Conservation (phyloP, 1,284 basidiomycete species). For the Pseudozyma hubeiensis region DNA sequence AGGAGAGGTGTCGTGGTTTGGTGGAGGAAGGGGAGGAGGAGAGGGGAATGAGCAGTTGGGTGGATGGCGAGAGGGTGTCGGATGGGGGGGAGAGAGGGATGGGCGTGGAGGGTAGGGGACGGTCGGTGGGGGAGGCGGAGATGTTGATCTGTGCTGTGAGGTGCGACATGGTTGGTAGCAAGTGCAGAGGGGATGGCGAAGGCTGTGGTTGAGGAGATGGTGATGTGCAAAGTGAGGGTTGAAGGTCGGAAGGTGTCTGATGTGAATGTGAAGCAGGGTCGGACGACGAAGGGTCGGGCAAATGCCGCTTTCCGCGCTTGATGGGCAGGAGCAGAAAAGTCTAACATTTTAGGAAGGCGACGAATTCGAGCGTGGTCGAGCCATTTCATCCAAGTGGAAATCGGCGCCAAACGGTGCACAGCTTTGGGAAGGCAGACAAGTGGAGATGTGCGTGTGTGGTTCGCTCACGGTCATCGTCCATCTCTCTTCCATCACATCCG, state of each 20-base stretch:
- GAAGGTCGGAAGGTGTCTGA: slow-evolving; percentile 4
- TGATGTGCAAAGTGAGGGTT: not conserved
- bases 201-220: not conserved
- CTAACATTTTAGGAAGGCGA: not conserved
- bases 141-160: slow-evolving; percentile 31
- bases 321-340: too few species aligned
- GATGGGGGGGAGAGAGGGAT: slow-evolving; percentile 11
- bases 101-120: slow-evolving; percentile 14
- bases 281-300: not conserved
- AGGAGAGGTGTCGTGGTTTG: slow-evolving; percentile 20
- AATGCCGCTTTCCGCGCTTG: too few species aligned
- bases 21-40: not conserved
- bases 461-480: not conserved
- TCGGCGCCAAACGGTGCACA: not conserved
- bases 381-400: slow-evolving; percentile 5
- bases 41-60: slow-evolving; percentile 22
- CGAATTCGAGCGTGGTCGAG: not conserved
- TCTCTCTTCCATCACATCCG: not conserved
- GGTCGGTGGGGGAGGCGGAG: slow-evolving; percentile 7
- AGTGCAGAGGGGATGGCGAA: too few species aligned
- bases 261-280: not conserved
- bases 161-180: not conserved
- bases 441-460: not conserved
- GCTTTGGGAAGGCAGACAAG: slow-evolving; percentile 2
- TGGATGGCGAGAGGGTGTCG: slow-evolving; percentile 21